Evolutionary conservation across 768 basidiomycete genomes (phyloP).

Genomic region (Porpolomopsis calyptriformis): DNA sequence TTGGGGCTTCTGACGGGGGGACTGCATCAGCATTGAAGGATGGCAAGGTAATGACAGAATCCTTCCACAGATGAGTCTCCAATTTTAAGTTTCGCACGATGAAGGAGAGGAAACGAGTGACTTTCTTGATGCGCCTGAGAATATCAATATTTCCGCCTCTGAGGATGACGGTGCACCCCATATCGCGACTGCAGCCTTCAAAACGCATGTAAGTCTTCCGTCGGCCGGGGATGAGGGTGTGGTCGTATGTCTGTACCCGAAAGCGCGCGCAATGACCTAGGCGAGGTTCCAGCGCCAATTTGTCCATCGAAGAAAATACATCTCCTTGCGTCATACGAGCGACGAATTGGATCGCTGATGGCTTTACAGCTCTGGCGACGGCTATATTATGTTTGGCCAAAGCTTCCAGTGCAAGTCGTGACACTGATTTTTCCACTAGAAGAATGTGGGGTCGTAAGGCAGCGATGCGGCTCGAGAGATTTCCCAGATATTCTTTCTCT

Average conservation of each 20-base stretch:
- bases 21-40: constrained; percentile 56
- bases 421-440: constrained; percentile 85
- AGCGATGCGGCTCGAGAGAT: constrained; percentile 81
- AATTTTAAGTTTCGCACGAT: constrained; percentile 89
- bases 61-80: constrained; percentile 91
- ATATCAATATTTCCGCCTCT: constrained; percentile 79
- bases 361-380: constrained; percentile 83
- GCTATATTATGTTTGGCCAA: constrained; percentile 79
- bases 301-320: constrained; percentile 91
- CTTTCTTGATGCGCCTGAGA: constrained; percentile 78
- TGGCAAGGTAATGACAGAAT: constrained; percentile 69
- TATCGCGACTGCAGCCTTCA: constrained; percentile 86
- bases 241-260: constrained; percentile 88
- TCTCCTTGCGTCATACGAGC: constrained; percentile 94
- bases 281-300: constrained; percentile 79
- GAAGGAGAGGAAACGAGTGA: constrained; percentile 85
- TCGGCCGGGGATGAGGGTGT: constrained; percentile 83
- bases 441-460: constrained; percentile 87
- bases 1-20: constrained; percentile 29
- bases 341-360: constrained; percentile 76
- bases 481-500: constrained; percentile 86
- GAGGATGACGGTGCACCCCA: constrained; percentile 90
- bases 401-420: constrained; percentile 79
- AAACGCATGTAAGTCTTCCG: constrained; percentile 98
- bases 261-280: constrained; percentile 82